These are phyloP conservation scores for Phytophthora ohioensis DNA, from an alignment of 352 stramenopile species.

Conservation along the genomic window DNA sequence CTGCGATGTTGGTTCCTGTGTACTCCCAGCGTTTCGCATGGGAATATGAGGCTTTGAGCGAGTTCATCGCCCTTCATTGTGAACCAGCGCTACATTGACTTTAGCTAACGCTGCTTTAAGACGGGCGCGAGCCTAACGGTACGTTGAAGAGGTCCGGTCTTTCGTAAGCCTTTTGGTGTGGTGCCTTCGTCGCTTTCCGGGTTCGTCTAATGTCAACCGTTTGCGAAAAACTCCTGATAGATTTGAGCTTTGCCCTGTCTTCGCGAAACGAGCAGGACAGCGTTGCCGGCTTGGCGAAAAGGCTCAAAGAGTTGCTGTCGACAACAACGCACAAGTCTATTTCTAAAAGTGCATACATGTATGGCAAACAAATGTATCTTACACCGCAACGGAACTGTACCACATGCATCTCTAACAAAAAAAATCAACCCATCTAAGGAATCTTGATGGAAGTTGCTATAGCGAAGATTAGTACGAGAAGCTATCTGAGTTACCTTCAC, in stretches of 20 bases:
- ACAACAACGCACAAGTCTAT: background rate
- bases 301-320: background rate
- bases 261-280: no score
- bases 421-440: no score
- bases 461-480: no score
- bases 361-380: no score
- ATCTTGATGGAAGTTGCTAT: no score
- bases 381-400: no score
- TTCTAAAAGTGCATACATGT: no score
- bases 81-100: background rate
- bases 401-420: no score
- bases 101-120: background rate
- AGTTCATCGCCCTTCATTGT: background rate
- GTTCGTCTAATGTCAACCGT: no score
- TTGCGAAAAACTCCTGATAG: background rate
- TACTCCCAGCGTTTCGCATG: conserved; percentile 8
- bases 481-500: no score
- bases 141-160: background rate
- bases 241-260: background rate
- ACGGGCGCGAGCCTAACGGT: background rate
- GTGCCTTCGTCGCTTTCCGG: no score
- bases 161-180: background rate
- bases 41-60: background rate
- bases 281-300: background rate
- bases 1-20: background rate